A percentile compares a stretch with the other conserved stretches of the same genome.
Evolutionary conservation across 106 monocot genomes (phyloP).

Genomic region (Dendrobium chrysotoxum): DNA sequence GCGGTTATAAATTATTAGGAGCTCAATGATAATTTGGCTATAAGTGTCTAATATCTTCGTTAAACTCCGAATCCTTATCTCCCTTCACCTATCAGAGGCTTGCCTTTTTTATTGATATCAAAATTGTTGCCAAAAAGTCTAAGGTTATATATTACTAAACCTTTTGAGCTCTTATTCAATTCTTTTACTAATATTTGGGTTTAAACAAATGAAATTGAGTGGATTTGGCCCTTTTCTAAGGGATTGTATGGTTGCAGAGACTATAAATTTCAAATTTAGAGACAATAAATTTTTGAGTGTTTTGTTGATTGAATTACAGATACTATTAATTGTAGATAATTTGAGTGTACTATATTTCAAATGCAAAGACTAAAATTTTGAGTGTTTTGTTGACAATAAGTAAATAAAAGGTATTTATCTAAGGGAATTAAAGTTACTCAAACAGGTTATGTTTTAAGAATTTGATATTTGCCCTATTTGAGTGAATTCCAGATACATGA

Average conservation of each 20-base stretch:
- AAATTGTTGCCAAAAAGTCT: background rate
- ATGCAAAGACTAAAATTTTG: too few species aligned
- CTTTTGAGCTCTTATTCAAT: background rate
- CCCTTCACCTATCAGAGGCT: background rate
- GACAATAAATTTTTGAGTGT: too few species aligned
- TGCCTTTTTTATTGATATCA: background rate
- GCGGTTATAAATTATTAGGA: background rate
- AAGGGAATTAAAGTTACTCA: too few species aligned
- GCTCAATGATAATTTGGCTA: background rate
- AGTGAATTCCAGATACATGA: too few species aligned
- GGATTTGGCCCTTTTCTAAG: background rate
- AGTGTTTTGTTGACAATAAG: too few species aligned
- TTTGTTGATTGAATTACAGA: too few species aligned
- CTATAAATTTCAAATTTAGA: too few species aligned
- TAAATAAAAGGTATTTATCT: too few species aligned
- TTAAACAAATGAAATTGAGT: background rate
- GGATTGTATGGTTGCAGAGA: background rate
- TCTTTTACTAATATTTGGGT: background rate
- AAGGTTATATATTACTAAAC: background rate
- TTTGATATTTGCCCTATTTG: too few species aligned
- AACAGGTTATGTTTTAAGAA: too few species aligned
- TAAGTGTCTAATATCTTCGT: background rate
- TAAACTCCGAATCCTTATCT: background rate
- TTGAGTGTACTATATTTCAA: too few species aligned
- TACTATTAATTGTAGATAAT: too few species aligned